Conservation (phyloP, 2,329 filamentous ascomycete genomes). For the Fusarium lyarnte region DNA sequence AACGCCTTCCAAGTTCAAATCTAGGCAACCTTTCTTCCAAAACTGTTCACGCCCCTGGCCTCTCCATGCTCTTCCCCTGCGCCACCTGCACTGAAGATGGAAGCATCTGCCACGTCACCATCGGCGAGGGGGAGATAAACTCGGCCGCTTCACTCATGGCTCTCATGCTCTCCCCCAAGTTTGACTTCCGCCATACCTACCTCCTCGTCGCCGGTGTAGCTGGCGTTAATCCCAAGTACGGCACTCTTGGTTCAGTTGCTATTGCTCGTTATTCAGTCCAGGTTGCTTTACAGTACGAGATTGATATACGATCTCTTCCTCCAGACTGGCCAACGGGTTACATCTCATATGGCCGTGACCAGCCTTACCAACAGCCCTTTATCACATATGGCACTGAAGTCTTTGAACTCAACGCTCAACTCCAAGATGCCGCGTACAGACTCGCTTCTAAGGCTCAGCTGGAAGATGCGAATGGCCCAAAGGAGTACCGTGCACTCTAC, state of each 20-base stretch:
- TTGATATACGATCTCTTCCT: slow-evolving; percentile 75
- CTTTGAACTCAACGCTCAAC: slow-evolving; percentile 69
- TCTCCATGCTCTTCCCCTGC: slow-evolving; percentile 72
- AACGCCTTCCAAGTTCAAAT: slow-evolving; percentile 55
- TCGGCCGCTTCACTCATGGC: slow-evolving; percentile 73
- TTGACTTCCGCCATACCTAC: slow-evolving; percentile 74
- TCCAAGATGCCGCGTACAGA: slow-evolving; percentile 62
- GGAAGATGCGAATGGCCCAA: slow-evolving; percentile 59
- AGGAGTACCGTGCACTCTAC: slow-evolving; percentile 66
- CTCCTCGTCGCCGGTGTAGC: slow-evolving; percentile 78
- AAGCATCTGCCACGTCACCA: slow-evolving; percentile 73
- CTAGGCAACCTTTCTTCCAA: slow-evolving; percentile 65
- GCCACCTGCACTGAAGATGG: slow-evolving; percentile 70
- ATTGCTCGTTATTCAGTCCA: slow-evolving; percentile 77
- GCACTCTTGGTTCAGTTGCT: slow-evolving; percentile 72
- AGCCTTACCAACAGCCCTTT: slow-evolving; percentile 65
- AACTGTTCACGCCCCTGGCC: slow-evolving; percentile 68
- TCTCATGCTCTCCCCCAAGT: slow-evolving; percentile 67
- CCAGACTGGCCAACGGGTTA: slow-evolving; percentile 74
- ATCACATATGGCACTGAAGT: slow-evolving; percentile 75
- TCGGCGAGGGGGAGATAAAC: slow-evolving; percentile 79
- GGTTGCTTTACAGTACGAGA: slow-evolving; percentile 79
- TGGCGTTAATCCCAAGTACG: slow-evolving; percentile 75
- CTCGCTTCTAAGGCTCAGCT: slow-evolving; percentile 64
- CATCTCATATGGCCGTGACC: slow-evolving; percentile 67